phyloP scores from a whole-genome alignment of 2,329 filamentous ascomycete species.

The Bipolaris bicolor region DNA sequence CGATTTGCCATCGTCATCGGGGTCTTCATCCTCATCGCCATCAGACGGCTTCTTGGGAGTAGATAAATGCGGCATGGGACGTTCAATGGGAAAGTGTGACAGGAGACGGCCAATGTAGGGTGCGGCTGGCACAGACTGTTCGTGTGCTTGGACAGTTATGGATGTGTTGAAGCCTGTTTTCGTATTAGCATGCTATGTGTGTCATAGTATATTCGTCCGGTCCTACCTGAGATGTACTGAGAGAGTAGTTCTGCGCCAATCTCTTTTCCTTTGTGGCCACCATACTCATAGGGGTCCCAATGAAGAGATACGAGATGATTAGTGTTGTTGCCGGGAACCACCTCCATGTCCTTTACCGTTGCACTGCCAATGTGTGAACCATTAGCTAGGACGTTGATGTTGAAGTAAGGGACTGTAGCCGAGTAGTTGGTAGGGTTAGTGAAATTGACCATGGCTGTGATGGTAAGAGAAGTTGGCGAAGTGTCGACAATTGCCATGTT shows the following conservation, averaged over 20 bases:
- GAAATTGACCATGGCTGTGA: conserved; percentile 77
- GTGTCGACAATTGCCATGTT: conserved; percentile 76
- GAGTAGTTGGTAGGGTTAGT: conserved; percentile 91
- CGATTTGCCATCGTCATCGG: conserved; percentile 53
- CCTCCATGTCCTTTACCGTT: conserved; percentile 65
- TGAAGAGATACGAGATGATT: conserved; percentile 69
- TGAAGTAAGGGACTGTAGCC: conserved; percentile 79
- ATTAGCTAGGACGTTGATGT: conserved; percentile 77
- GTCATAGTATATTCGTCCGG: neutral
- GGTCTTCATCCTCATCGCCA: conserved; percentile 34
- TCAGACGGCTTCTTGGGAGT: conserved; percentile 59
- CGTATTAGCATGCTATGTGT: conserved; percentile 11
- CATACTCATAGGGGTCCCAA: conserved; percentile 73
- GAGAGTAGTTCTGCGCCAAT: conserved; percentile 78
- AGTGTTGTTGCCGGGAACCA: conserved; percentile 74
- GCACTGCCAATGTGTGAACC: conserved; percentile 77
- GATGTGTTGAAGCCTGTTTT: conserved; percentile 75
- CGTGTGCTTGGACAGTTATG: conserved; percentile 74
- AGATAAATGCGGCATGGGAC: conserved; percentile 71
- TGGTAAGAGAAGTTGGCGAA: conserved; percentile 69
- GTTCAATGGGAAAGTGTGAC: conserved; percentile 71
- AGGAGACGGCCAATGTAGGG: conserved; percentile 76
- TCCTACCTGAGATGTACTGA: conserved; percentile 77
- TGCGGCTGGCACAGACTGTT: conserved; percentile 73
- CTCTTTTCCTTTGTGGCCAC: conserved; percentile 65